Conservation (phyloP, 202 grass and related monocot genomes). For the Saccharum hybrid region DNA sequence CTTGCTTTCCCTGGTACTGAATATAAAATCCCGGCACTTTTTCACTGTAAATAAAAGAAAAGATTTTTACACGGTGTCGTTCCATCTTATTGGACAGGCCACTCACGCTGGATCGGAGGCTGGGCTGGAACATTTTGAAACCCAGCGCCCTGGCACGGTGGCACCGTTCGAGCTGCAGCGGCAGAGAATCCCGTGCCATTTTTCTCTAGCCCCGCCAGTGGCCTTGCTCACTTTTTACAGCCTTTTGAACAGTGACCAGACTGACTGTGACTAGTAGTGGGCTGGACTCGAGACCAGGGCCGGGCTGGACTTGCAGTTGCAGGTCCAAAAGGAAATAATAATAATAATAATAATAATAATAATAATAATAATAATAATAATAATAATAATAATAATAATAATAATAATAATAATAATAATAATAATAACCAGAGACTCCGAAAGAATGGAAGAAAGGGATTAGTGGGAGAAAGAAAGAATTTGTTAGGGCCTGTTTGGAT, state of each 20-base stretch:
- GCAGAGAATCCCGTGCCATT: conserved; percentile 37
- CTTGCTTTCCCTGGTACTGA: no score
- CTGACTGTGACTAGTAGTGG: conserved; percentile 33
- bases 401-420: conserved; percentile 54
- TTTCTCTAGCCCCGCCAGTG: background rate
- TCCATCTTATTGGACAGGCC: background rate
- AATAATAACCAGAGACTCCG: no score
- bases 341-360: conserved; percentile 9
- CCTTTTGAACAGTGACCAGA: conserved; percentile 47
- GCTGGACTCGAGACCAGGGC: background rate
- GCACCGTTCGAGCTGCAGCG: conserved; percentile 34
- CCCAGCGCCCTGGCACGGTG: background rate
- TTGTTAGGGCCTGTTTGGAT: no score
- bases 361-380: no score
- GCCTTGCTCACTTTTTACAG: conserved; percentile 39
- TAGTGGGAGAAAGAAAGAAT: no score
- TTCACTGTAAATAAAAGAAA: background rate
- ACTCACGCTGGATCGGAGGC: background rate
- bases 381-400: no score
- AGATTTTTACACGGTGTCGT: background rate
- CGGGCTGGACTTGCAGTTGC: background rate
- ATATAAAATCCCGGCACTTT: background rate
- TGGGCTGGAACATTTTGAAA: conserved; percentile 30
- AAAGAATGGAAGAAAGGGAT: no score
- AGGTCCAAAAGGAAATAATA: conserved; percentile 54